A percentile compares a stretch with the other conserved stretches of the same genome.
phyloP scores from a whole-genome alignment of 202 grass and related monocot species.

The Zoysia matrella region DNA sequence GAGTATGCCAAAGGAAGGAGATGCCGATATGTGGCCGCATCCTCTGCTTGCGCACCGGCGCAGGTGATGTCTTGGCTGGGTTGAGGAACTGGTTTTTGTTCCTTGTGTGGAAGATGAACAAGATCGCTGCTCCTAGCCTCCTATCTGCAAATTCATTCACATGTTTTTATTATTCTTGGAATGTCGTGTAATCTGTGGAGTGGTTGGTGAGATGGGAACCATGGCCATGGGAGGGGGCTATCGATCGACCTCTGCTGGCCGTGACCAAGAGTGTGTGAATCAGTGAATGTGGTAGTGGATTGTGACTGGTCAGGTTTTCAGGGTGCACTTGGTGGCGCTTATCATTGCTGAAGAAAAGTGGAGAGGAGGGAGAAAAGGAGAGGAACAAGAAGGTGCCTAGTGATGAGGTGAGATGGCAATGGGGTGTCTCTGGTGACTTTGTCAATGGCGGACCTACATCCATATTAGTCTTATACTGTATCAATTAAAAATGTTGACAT shows the following conservation, averaged over 20 bases:
- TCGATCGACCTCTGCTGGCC: too few relatives aligned
- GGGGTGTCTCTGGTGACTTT: too few relatives aligned
- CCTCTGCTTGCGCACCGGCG: background rate
- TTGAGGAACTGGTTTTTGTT: background rate
- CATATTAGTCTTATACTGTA: too few relatives aligned
- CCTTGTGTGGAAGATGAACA: background rate
- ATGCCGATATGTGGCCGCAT: background rate
- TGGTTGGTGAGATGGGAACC: constrained; percentile 29
- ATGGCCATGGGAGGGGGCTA: background rate
- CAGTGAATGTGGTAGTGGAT: background rate
- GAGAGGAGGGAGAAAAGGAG: background rate
- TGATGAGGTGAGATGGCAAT: constrained; percentile 32
- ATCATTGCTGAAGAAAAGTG: constrained; percentile 25
- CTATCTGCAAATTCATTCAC: too few relatives aligned
- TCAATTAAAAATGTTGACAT: background rate
- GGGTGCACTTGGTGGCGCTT: constrained; percentile 26
- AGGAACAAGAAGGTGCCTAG: background rate
- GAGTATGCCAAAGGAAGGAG: background rate
- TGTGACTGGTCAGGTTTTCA: background rate
- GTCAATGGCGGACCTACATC: background rate
- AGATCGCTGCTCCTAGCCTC: too few relatives aligned
- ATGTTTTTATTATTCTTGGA: too few relatives aligned
- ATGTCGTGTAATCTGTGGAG: too few relatives aligned
- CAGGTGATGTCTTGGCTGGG: background rate
- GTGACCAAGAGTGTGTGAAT: too few relatives aligned